Base-by-base conservation (phyloP, 2,329 filamentous ascomycete genomes). In the Colletotrichum zoysiae region DNA sequence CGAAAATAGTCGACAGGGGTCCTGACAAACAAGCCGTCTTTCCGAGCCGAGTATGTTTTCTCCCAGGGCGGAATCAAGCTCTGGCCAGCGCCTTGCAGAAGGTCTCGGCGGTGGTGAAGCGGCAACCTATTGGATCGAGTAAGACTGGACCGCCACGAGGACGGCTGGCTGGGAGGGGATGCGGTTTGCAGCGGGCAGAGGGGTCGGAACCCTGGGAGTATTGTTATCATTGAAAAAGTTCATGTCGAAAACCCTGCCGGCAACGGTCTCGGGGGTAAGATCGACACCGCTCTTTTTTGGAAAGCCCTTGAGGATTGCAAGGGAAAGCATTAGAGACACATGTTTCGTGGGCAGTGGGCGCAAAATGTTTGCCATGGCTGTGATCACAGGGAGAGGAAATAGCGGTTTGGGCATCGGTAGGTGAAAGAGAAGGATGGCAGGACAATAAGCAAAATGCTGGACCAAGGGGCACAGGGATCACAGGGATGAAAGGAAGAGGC, bases 251-350 rank as follows among this genome's bases (percentile, higher is more conserved):
- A 6, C 7, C 5, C 5, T 26, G 23, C 48, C 48, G 14, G 14
- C 14, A 30, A 33, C 7, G 7, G 2, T 53, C 7, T 9, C 50
- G 12, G 26, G 26, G 4, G 50, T 9, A 6, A 9, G 3, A 51
- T 0, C 2, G 0, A 8, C 12, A 1, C 5, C 3, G 23, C 1
- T 26, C 11, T 14, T 26, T 26, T 11, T 8, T 23, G 11, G 4
- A 23, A n/a, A 2, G 46, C 23, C 14, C 48, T 12, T 26, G 48
- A 3, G 23, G 8, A 51, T 51, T 5, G 23, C 12, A 51, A 51
- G 5, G 23, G 14, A 18, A 26, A 51, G 1, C 2, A 51, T 18
- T 18, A 30, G 48, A 51, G 48, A 51, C 6, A 51, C 12, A 8
- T 16, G 12, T 26, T 30, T 51, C 1, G 14, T 26, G 3, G n/a